Evolutionary conservation across 2,329 filamentous ascomycete species (phyloP).

Genomic region (Ophiocordyceps camponoti-leonardi): DNA sequence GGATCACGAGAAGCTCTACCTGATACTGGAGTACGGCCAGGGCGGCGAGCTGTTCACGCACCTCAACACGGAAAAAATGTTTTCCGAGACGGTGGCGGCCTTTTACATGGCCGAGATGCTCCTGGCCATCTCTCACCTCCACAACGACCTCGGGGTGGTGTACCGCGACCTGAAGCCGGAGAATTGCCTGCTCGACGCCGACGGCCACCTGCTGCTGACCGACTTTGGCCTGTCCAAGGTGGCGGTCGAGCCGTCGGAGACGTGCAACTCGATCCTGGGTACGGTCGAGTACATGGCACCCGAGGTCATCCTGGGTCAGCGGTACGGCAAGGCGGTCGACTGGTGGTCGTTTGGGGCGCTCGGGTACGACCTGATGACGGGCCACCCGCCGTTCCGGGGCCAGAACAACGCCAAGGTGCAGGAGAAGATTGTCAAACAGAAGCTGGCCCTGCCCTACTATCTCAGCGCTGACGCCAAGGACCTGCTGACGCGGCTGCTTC

Average conservation of each 20-base stretch:
- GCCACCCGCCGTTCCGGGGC: slow-evolving; percentile 76
- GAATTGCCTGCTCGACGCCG: slow-evolving; percentile 82
- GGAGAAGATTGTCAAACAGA: slow-evolving; percentile 89
- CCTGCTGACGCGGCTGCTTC: slow-evolving; percentile 70
- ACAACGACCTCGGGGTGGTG: slow-evolving; percentile 80
- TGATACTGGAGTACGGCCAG: slow-evolving; percentile 94
- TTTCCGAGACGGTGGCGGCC: slow-evolving; percentile 69
- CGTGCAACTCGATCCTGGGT: slow-evolving; percentile 78
- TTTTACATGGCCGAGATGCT: slow-evolving; percentile 99
- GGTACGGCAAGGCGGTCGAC: slow-evolving; percentile 89
- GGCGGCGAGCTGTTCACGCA: slow-evolving; percentile 97
- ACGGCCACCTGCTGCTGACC: slow-evolving; percentile 84
- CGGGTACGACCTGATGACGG: slow-evolving; percentile 83
- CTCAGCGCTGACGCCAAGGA: slow-evolving; percentile 87
- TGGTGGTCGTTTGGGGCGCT: slow-evolving; percentile 98
- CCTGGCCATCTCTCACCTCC: slow-evolving; percentile 80
- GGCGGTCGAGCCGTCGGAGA: slow-evolving; percentile 45
- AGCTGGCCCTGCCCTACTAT: slow-evolving; percentile 77
- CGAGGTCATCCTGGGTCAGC: slow-evolving; percentile 73
- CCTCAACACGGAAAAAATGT: slow-evolving; percentile 86
- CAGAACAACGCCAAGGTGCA: slow-evolving; percentile 90
- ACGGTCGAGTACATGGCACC: slow-evolving; percentile 99
- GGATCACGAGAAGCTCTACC: slow-evolving; percentile 90
- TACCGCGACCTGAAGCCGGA: slow-evolving; percentile 97
- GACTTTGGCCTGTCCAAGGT: slow-evolving; percentile 97